Conservation (phyloP, 768 basidiomycete genomes). For the Gymnopilus junonius region DNA sequence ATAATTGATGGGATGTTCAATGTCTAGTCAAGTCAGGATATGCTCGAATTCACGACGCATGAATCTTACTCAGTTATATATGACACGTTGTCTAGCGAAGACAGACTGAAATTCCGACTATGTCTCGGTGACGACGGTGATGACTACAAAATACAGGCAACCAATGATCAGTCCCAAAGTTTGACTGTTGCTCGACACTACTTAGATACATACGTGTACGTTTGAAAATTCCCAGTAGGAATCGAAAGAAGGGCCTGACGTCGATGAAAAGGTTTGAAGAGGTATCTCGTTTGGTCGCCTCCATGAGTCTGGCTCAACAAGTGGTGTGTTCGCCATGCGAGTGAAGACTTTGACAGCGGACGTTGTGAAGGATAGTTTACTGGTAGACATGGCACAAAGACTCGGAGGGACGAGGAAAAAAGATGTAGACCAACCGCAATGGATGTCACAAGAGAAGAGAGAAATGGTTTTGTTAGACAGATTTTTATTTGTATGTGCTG, state of each 20-base stretch:
- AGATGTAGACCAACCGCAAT: not conserved
- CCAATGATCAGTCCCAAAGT: not conserved
- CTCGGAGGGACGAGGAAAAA: not conserved
- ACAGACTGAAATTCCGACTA: conserved; percentile 11
- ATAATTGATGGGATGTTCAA: not conserved
- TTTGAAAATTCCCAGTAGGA: conserved; percentile 1
- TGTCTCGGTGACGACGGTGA: conserved; percentile 4
- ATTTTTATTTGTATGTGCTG: not conserved
- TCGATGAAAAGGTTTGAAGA: conserved; percentile 27
- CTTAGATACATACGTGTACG: not conserved
- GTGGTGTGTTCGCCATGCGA: conserved; percentile 38
- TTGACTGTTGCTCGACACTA: not conserved
- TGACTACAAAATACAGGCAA: not conserved
- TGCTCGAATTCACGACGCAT: not conserved
- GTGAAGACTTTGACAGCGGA: conserved; percentile 32
- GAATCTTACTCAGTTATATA: not conserved
- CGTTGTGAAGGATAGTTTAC: conserved; percentile 21
- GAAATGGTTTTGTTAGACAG: not conserved
- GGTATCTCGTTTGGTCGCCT: conserved; percentile 24
- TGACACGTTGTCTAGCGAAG: not conserved
- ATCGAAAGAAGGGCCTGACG: conserved; percentile 13
- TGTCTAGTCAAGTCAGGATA: no score
- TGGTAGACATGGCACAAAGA: not conserved
- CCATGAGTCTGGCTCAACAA: conserved; percentile 31
- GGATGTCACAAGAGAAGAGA: not conserved